phyloP scores from a whole-genome alignment of 2,329 filamentous ascomycete species.

The Cyphellophora attinorum region DNA sequence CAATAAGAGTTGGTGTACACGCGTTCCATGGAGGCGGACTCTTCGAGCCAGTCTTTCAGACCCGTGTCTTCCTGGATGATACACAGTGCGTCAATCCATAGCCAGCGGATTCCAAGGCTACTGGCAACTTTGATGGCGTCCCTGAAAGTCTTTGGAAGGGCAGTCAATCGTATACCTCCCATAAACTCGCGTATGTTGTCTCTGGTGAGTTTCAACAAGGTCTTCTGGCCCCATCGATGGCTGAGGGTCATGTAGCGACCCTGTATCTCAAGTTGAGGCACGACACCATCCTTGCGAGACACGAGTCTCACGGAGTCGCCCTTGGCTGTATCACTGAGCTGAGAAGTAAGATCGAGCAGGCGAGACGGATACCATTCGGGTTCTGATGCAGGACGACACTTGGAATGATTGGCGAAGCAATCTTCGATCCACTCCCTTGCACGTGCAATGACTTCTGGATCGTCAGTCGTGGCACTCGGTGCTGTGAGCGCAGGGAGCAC shows the following conservation, averaged over 20 bases:
- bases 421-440: slow-evolving; percentile 6
- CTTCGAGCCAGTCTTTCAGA: slow-evolving; percentile 7
- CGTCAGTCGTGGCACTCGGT: slow-evolving; percentile 3
- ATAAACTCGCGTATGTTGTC: slow-evolving; percentile 1
- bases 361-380: slow-evolving; percentile 5
- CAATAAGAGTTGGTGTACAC: slow-evolving; percentile 7
- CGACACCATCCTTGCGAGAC: slow-evolving; percentile 1
- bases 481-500: not conserved
- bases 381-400: slow-evolving; percentile 1
- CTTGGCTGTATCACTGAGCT: not conserved
- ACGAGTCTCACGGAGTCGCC: slow-evolving; percentile 1
- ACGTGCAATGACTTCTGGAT: slow-evolving; percentile 3
- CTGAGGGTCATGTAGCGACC: slow-evolving; percentile 7
- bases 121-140: slow-evolving; percentile 7
- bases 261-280: slow-evolving; percentile 1
- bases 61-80: slow-evolving; percentile 9
- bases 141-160: slow-evolving; percentile 6
- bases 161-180: not conserved
- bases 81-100: slow-evolving; percentile 14
- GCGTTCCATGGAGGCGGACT: slow-evolving; percentile 7
- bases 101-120: slow-evolving; percentile 4
- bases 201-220: slow-evolving; percentile 4
- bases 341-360: slow-evolving; percentile 3
- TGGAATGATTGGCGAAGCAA: slow-evolving; percentile 1
- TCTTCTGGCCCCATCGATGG: slow-evolving; percentile 7